Conservation (phyloP, 495 filamentous ascomycete species). For the Hypoxylon perforatum region DNA sequence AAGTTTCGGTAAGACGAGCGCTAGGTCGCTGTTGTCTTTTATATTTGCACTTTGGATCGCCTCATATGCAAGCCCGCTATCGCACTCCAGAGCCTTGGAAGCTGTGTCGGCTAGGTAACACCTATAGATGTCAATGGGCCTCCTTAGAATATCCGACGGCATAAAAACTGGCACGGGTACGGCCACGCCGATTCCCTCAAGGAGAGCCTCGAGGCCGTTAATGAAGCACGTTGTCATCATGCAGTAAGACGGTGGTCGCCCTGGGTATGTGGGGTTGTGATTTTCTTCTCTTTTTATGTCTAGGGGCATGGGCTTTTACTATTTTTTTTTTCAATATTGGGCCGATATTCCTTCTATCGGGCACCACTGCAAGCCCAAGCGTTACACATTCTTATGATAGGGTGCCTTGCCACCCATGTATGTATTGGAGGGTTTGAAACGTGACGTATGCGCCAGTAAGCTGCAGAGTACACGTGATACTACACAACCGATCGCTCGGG, state of each 20-base stretch:
- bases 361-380: not conserved
- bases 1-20: conserved; percentile 48
- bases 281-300: not conserved
- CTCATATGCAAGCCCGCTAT: conserved; percentile 36
- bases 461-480: not conserved
- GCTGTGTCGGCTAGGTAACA: conserved; percentile 38
- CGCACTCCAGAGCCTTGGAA: conserved; percentile 29
- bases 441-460: not conserved
- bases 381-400: not conserved
- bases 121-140: conserved; percentile 43
- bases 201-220: conserved; percentile 25
- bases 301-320: no score
- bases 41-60: conserved; percentile 44
- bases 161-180: conserved; percentile 24
- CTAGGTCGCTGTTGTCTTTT: conserved; percentile 48
- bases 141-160: conserved; percentile 24
- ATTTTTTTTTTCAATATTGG: not conserved
- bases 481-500: not conserved
- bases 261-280: not conserved
- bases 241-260: not conserved
- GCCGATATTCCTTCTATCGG: not conserved
- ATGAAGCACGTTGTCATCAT: conserved; percentile 18
- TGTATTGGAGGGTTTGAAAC: not conserved
- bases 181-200: conserved; percentile 25
- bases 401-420: not conserved